phyloP scores from a whole-genome alignment of 2,329 filamentous ascomycete genomes.

The Aureobasidium zeae region DNA sequence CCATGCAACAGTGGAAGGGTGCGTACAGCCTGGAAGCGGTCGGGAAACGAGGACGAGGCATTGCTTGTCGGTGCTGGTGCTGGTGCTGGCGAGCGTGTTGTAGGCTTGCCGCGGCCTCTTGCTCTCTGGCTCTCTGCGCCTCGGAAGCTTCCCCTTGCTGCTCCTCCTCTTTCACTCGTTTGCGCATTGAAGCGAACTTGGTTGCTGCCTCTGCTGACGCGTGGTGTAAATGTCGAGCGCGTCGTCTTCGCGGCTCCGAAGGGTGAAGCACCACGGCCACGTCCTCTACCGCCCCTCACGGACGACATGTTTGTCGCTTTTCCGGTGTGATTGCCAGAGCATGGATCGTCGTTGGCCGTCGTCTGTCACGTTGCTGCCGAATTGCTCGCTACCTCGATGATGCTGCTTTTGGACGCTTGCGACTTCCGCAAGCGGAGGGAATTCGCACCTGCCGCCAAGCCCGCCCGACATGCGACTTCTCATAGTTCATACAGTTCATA shows the following conservation, averaged over 20 bases:
- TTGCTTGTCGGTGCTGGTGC: constrained; percentile 5
- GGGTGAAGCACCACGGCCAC: constrained; percentile 10
- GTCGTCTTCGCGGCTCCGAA: constrained; percentile 10
- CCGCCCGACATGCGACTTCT: too few relatives aligned
- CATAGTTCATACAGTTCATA: too few relatives aligned
- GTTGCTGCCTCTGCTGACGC: constrained; percentile 12
- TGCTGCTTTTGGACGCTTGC: too few relatives aligned
- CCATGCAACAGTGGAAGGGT: neutral
- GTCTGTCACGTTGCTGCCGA: neutral
- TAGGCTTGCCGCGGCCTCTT: constrained; percentile 7
- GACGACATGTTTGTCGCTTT: constrained; percentile 18
- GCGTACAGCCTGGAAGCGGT: constrained; percentile 15
- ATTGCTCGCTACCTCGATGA: neutral
- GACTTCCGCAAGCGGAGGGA: too few relatives aligned
- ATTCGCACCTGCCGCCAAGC: too few relatives aligned
- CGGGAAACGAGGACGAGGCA: constrained; percentile 11
- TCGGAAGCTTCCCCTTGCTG: neutral
- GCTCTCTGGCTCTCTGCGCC: neutral
- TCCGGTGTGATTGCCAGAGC: constrained; percentile 6
- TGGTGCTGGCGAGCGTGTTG: constrained; percentile 6
- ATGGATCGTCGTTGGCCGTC: constrained; percentile 5
- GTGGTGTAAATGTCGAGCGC: constrained; percentile 6
- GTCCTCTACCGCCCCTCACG: constrained; percentile 15
- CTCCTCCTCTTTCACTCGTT: constrained; percentile 4
- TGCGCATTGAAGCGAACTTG: constrained; percentile 8